Evolutionary conservation across 2,329 filamentous ascomycete species (phyloP).

Genomic region (Raffaelea albimanens): DNA sequence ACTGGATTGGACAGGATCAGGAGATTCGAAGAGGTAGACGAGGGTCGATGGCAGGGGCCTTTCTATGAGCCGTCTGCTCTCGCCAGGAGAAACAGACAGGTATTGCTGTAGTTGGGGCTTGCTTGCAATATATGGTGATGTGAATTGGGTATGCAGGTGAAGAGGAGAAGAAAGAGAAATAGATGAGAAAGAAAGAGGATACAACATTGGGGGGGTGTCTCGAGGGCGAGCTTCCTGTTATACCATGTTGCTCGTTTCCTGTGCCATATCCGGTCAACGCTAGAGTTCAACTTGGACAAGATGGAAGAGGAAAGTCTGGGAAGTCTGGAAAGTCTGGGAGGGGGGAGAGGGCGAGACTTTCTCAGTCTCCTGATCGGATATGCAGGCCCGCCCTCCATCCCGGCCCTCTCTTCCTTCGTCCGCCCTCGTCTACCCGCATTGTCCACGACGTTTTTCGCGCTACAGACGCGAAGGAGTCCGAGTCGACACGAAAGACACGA

Average conservation of each 20-base stretch:
- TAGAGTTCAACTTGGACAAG: neutral
- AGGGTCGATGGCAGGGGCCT: too few species aligned
- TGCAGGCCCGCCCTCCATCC: neutral
- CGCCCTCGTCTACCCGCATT: slow-evolving; percentile 1
- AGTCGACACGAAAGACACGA: neutral
- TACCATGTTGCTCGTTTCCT: slow-evolving; percentile 9
- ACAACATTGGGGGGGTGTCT: neutral
- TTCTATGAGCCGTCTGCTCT: slow-evolving; percentile 3
- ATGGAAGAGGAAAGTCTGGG: neutral
- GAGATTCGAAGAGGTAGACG: too few species aligned
- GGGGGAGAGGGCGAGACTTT: neutral
- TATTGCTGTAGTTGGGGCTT: neutral
- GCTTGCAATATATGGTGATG: too few species aligned
- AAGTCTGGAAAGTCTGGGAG: neutral
- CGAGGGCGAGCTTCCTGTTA: slow-evolving; percentile 11
- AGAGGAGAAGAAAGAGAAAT: neutral
- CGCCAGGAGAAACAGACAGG: slow-evolving; percentile 8
- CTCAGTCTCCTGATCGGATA: neutral
- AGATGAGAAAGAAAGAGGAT: neutral
- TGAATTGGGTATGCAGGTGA: neutral
- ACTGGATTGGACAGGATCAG: too few species aligned
- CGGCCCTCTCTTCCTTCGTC: neutral
- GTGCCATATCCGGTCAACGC: neutral
- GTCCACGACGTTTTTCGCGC: slow-evolving; percentile 5
- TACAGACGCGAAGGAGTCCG: slow-evolving; percentile 5